phyloP scores from a whole-genome alignment of 1,139 yeast species.

The Protomyces inundatus region DNA sequence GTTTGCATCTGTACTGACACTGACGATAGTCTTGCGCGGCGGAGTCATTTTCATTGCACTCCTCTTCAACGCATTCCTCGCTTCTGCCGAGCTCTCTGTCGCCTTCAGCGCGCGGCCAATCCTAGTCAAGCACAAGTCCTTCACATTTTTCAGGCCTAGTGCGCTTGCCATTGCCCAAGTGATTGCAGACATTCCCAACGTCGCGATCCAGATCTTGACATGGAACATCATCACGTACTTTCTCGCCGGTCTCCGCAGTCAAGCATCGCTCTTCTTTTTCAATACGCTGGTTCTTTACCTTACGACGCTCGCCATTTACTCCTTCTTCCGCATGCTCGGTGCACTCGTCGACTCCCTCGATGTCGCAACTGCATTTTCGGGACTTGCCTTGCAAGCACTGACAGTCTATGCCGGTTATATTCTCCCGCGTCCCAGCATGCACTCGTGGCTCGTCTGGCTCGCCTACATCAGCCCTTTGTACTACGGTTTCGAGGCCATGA shows the following conservation, averaged over 20 bases:
- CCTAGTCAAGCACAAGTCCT: conserved; percentile 71
- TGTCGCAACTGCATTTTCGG: conserved; percentile 71
- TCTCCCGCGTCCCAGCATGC: conserved; percentile 51
- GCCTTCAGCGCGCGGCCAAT: conserved; percentile 69
- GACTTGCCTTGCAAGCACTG: conserved; percentile 55
- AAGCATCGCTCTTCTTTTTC: conserved; percentile 64
- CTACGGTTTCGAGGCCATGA: conserved; percentile 61
- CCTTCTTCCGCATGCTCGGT: conserved; percentile 66
- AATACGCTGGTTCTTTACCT: conserved; percentile 52
- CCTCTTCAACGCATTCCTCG: conserved; percentile 69
- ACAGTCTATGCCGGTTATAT: conserved; percentile 70
- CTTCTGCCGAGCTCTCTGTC: conserved; percentile 65
- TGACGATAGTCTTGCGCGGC: conserved; percentile 46
- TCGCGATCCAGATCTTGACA: conserved; percentile 49
- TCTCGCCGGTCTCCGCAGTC: conserved; percentile 59
- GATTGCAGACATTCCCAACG: conserved; percentile 61
- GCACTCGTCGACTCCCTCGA: conserved; percentile 55
- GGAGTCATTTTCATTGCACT: conserved; percentile 72
- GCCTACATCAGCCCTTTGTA: conserved; percentile 61
- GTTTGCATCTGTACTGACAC: no score
- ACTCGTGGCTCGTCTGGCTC: conserved; percentile 76
- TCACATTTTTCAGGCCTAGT: conserved; percentile 69
- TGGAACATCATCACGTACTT: conserved; percentile 64
- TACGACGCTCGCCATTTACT: conserved; percentile 62
- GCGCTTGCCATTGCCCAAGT: conserved; percentile 71